phyloP scores from a whole-genome alignment of 108 stramenopile genomes.

The Cyclotella cryptica region DNA sequence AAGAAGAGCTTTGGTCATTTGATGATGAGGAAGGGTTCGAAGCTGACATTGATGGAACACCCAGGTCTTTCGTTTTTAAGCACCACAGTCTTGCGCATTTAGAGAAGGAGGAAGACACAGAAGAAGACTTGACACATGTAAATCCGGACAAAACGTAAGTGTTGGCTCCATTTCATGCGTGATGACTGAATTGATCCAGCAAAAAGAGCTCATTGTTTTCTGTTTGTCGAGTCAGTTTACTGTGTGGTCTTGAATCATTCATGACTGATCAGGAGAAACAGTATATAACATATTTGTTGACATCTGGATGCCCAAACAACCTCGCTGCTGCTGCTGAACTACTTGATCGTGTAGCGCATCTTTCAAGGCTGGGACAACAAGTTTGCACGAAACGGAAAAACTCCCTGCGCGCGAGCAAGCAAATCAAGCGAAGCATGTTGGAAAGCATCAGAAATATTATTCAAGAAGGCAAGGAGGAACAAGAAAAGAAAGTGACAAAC shows the following conservation, averaged over 20 bases:
- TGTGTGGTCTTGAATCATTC: slow-evolving; percentile 73
- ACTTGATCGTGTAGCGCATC: slow-evolving; percentile 33
- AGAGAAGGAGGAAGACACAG: not conserved
- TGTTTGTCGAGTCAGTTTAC: slow-evolving; percentile 59
- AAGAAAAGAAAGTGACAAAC: slow-evolving; percentile 1
- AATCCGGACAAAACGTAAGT: slow-evolving; percentile 4
- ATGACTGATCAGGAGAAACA: slow-evolving; percentile 73
- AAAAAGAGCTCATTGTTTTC: not conserved
- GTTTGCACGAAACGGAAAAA: slow-evolving; percentile 13
- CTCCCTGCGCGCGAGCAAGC: not conserved
- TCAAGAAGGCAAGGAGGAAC: slow-evolving; percentile 27
- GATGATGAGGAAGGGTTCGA: slow-evolving; percentile 47
- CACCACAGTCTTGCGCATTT: slow-evolving; percentile 25
- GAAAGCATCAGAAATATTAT: slow-evolving; percentile 25
- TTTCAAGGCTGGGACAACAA: slow-evolving; percentile 21
- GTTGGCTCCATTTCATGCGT: not conserved
- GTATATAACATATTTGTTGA: slow-evolving; percentile 65
- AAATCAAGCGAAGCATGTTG: slow-evolving; percentile 34
- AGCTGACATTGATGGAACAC: slow-evolving; percentile 28
- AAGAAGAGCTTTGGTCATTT: slow-evolving; percentile 23
- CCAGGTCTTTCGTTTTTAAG: slow-evolving; percentile 22
- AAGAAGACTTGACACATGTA: not conserved
- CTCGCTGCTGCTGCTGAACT: slow-evolving; percentile 77
- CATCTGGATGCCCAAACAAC: slow-evolving; percentile 53
- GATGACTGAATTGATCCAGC: not conserved